Base-by-base conservation (phyloP, 139 green algal genomes). In the Chlamydomonas applanata region DNA sequence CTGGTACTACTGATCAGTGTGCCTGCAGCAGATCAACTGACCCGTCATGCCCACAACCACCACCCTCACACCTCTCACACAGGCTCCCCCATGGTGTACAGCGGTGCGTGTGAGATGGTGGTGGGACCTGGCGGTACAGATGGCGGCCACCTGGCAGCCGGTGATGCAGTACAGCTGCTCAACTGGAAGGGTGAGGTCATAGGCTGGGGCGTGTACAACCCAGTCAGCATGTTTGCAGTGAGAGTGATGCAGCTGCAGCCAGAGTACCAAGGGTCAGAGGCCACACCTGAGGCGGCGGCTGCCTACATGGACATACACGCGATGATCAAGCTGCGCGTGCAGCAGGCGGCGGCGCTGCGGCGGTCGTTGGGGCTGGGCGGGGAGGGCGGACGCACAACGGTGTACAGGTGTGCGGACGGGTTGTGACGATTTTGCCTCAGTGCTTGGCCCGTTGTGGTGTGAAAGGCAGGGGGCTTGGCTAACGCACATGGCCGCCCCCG, bases 191-290 rank as follows among this genome's bases (percentile, higher is more conserved):
- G 83, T 16, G 32, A 34, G 4, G 33, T 69, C 11, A 78, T 97
- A 33, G 92, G 70, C 13, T 94, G 91, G 90, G 93, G 93, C 14
- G 72, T 96, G 5, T 97, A 79, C 89, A 97, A 97, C 78, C 85
- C 89, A 0, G 34, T 68, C 29, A 91, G 80, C 45, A 93, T 94
- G 87, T 97, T 94, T 66, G 69, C 86, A 0, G 86, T 96, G 27
- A 86, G 85, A 78, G 56, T 91, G 53, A 74, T 91, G 63, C 81
- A 88, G 70, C 35, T 82, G 27, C 62, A 84, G 65, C 11, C 56
- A 1, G 82, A 89, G 45, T 67, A 61, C 7, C 64, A 84, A 0
- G 52, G 29, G 27, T 5, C 14, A 17, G 29, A 29, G 7, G 68
- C 5, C 46, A 64, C 25, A 16, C 29, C 46, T 16, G 62, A 71